Base-by-base conservation (phyloP, 352 stramenopile genomes). In the Pythium monospermum region DNA sequence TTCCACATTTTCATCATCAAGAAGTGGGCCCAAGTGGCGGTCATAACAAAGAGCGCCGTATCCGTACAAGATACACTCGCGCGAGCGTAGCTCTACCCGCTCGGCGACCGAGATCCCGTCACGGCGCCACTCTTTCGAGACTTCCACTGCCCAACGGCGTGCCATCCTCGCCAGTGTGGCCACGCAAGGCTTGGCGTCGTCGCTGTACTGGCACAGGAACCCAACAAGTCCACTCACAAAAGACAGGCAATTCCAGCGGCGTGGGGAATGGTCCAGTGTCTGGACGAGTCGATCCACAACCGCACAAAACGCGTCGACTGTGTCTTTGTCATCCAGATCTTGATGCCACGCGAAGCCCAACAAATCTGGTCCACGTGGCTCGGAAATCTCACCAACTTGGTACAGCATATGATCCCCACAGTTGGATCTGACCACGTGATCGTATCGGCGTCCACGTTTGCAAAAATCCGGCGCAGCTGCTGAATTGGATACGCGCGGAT, bases 401-500 rank as follows among this genome's bases (percentile, higher is more conserved):
- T 73, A 83, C 8, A 88, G 35, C 2, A 66, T 64, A 45, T 88
- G 70, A 4, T 39, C 51, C 35, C 21, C 1, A 85, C 66, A n/a
- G 56, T 61, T 2, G 44, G 6, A 27, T 83, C 57, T 0, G 53
- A 67, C 74, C 74, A 85, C 7, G 58, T 64, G 11, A 88, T 32
- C 1, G 47, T 19, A 30, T 85, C 68, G 7, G 68, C 55, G 16
- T 73, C 43, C 11, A 88, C 21, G 15, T 64, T 62, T 1, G 57
- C 69, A 15, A 71, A 63, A 21, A 88, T 12, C n/a, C 76, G 78
- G 1, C 68, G 65, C 5, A 72, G 59, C 27, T 88, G 72, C 43
- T 80, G 68, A 22, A 73, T 66, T 2, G 74, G 66, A 15, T 73
- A 85, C 6, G 74, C 64, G 18, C 77, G 68, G 4, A 88, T 12